Evolutionary conservation across 139 green algal species (phyloP).

Genomic region (Mesotaenium endlicherianum): DNA sequence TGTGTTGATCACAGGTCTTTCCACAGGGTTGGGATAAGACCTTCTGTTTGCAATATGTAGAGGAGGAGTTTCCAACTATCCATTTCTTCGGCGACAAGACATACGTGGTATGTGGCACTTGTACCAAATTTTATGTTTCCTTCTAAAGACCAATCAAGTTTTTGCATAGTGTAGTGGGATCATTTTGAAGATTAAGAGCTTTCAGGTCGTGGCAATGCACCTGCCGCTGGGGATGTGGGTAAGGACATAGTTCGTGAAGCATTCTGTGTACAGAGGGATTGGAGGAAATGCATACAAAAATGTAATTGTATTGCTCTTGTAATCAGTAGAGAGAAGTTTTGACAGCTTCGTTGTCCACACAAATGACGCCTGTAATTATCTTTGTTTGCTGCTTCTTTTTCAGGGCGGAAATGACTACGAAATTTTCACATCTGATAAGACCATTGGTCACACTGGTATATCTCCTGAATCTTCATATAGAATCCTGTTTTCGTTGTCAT

Average conservation of each 20-base stretch:
- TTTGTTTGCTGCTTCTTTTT: conserved; percentile 3
- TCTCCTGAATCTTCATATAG: not conserved
- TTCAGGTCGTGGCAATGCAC: no score
- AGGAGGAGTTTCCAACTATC: conserved; percentile 85
- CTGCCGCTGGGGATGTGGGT: no score
- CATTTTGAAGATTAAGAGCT: no score
- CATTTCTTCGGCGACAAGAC: conserved; percentile 99
- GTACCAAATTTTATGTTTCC: no score
- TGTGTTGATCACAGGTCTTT: conserved; percentile 48
- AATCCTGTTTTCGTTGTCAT: not conserved
- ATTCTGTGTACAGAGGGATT: no score
- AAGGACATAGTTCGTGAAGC: no score
- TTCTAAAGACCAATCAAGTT: no score
- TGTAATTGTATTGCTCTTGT: not conserved
- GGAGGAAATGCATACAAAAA: not conserved
- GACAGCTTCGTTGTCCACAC: not conserved
- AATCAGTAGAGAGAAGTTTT: not conserved
- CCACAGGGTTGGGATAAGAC: conserved; percentile 98
- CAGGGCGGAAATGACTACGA: conserved; percentile 98
- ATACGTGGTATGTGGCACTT: conserved; percentile 67
- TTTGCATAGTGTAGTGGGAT: no score
- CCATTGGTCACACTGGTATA: conserved; percentile 88
- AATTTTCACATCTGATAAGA: conserved; percentile 86
- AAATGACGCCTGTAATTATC: not conserved
- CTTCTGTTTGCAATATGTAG: conserved; percentile 94